phyloP scores from a whole-genome alignment of 2,329 filamentous ascomycete species.

The Ambrosiella xylebori region DNA sequence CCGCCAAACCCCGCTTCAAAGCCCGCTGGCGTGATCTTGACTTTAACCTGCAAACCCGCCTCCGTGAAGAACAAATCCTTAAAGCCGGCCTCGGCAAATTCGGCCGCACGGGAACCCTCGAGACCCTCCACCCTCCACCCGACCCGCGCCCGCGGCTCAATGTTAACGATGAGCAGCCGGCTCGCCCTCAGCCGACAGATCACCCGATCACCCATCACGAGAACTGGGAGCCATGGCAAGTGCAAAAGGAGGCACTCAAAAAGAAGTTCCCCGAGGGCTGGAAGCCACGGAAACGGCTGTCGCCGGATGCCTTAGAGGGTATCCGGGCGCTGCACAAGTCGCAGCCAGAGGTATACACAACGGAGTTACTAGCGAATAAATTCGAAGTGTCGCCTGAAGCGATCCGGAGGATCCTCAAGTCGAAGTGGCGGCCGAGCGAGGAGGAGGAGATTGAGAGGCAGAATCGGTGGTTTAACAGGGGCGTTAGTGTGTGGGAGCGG shows the following conservation, averaged over 20 bases:
- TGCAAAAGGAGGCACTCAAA: conserved; percentile 57
- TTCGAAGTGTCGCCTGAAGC: conserved; percentile 81
- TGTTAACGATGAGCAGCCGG: no score
- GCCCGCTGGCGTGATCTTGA: conserved; percentile 1
- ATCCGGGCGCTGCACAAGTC: conserved; percentile 68
- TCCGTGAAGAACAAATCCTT: background rate
- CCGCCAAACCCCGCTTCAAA: background rate
- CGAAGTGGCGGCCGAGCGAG: conserved; percentile 50
- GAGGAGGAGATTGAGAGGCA: conserved; percentile 41
- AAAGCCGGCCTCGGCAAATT: background rate
- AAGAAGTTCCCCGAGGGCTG: conserved; percentile 70
- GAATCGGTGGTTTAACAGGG: conserved; percentile 43
- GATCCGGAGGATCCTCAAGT: conserved; percentile 69
- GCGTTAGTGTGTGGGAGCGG: conserved; percentile 40
- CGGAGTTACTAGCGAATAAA: conserved; percentile 50
- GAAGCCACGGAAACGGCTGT: conserved; percentile 70
- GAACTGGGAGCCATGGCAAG: conserved; percentile 41
- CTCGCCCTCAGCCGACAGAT: background rate
- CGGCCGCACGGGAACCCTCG: background rate
- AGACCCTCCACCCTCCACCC: background rate
- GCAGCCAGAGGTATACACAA: conserved; percentile 63
- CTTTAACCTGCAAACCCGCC: background rate
- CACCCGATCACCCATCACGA: background rate
- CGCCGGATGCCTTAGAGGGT: conserved; percentile 79
- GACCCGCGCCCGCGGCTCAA: background rate